A percentile compares a stretch with the other conserved stretches of the same genome.
phyloP scores from a whole-genome alignment of 1,139 yeast genomes.

The Debaryomyces psychrophilus region DNA sequence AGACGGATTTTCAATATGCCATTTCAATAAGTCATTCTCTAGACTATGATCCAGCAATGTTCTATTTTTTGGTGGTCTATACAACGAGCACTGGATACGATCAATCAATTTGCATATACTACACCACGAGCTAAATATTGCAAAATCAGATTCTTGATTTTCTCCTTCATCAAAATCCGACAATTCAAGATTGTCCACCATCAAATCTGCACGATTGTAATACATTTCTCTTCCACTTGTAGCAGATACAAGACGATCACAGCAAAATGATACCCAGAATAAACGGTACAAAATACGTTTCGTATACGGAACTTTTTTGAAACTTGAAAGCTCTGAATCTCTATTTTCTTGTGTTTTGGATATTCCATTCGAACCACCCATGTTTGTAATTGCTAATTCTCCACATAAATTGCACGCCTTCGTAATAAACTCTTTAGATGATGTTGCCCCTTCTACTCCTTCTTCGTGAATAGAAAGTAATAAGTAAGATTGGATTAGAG shows the following conservation, averaged over 20 bases:
- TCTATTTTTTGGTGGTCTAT: conserved; percentile 29
- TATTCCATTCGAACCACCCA: conserved; percentile 24
- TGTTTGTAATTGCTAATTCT: conserved; percentile 28
- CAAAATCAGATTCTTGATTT: conserved; percentile 20
- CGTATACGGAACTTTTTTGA: conserved; percentile 15
- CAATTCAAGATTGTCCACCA: conserved; percentile 22
- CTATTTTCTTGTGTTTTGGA: neutral
- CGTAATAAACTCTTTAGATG: conserved; percentile 24
- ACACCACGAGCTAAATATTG: conserved; percentile 23
- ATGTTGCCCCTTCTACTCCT: conserved; percentile 28
- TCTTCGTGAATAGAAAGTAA: conserved; percentile 32
- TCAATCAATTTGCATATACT: conserved; percentile 23
- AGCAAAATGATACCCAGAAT: conserved; percentile 30
- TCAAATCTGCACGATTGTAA: conserved; percentile 24
- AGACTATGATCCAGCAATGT: conserved; percentile 16
- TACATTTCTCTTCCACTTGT: conserved; percentile 30
- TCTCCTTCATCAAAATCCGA: conserved; percentile 24
- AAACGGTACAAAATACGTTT: conserved; percentile 23
- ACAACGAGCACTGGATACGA: conserved; percentile 22
- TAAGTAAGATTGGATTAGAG: conserved; percentile 28
- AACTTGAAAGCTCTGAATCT: neutral
- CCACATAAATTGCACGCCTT: conserved; percentile 30
- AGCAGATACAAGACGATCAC: conserved; percentile 28
- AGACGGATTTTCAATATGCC: conserved; percentile 16
- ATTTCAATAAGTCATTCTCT: conserved; percentile 20